These are phyloP conservation scores for Ziziphus jujuba DNA, from an alignment of 306 rosid species.

Conservation along the genomic window DNA sequence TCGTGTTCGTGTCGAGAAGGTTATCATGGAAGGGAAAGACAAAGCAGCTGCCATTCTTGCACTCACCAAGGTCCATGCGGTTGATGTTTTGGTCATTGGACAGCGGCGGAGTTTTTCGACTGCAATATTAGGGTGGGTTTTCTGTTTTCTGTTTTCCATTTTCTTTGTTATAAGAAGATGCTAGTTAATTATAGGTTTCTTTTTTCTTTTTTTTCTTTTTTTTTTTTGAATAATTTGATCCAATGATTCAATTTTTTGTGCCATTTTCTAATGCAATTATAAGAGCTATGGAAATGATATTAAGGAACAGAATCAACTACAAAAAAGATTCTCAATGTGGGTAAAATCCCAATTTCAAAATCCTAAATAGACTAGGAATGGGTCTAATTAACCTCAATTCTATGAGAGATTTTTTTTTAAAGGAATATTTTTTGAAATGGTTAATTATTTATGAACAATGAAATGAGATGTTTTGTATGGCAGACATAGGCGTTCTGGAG, in stretches of 20 bases:
- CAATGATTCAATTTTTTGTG: no score
- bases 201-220: neutral
- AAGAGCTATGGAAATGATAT: no score
- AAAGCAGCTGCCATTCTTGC: conserved; percentile 50
- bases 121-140: conserved; percentile 62
- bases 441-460: neutral
- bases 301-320: no score
- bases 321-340: no score
- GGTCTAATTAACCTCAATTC: no score
- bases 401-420: neutral
- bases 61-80: conserved; percentile 33
- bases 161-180: neutral
- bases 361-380: no score
- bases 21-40: conserved; percentile 50
- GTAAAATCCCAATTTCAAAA: no score
- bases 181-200: no score
- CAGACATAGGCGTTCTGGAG: conserved; percentile 59
- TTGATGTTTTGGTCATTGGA: conserved; percentile 65
- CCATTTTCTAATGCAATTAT: no score
- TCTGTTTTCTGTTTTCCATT: neutral
- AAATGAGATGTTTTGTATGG: neutral
- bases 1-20: conserved; percentile 33
- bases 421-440: neutral
- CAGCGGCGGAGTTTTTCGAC: conserved; percentile 66
- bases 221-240: neutral